Evolutionary conservation across 441 rosid genomes (phyloP).

Genomic region (Erodium texanum): DNA sequence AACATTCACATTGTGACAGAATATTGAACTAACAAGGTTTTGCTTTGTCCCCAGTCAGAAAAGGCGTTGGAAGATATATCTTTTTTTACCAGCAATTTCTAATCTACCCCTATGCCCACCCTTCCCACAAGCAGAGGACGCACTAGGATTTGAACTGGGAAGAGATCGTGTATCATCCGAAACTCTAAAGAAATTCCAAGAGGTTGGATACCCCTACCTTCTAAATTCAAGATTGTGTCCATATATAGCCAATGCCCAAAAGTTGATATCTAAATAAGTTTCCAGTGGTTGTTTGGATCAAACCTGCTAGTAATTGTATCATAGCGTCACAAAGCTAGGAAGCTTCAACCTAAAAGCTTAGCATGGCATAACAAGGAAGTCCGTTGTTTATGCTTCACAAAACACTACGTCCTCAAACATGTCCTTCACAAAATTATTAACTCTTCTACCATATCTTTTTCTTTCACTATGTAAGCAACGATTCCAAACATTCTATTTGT

Average conservation of each 20-base stretch:
- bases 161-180: neutral
- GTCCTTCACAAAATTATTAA: neutral
- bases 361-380: neutral
- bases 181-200: neutral
- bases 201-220: neutral
- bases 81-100: too few relatives aligned
- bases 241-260: neutral
- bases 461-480: too few relatives aligned
- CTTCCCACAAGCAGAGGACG: too few relatives aligned
- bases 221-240: neutral
- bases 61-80: neutral
- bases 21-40: neutral
- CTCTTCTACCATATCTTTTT: neutral
- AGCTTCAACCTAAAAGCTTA: neutral
- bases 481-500: too few relatives aligned
- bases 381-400: neutral
- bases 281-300: neutral
- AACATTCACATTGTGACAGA: neutral
- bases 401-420: neutral
- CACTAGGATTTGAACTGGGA: too few relatives aligned
- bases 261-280: neutral
- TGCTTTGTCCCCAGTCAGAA: neutral
- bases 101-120: too few relatives aligned
- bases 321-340: neutral
- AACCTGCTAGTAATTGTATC: too few relatives aligned